phyloP scores from a whole-genome alignment of 2,329 filamentous ascomycete species.

The Fragosphaeria purpurea region DNA sequence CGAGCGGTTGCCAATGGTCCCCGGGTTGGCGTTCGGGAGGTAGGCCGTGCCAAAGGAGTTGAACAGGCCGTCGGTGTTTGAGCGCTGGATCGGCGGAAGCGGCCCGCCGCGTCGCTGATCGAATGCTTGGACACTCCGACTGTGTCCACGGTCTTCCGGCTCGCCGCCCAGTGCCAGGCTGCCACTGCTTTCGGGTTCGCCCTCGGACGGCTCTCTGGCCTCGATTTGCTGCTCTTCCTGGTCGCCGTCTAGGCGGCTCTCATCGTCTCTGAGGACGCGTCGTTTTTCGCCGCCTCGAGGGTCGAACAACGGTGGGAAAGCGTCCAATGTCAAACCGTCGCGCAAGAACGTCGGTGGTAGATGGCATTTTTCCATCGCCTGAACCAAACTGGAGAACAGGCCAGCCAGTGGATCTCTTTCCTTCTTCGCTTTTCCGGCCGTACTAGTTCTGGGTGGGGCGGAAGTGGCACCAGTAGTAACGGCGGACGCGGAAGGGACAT shows the following conservation, averaged over 20 bases:
- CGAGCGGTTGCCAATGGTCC: conserved; percentile 14
- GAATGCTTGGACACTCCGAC: conserved; percentile 39
- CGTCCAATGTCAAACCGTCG: conserved; percentile 16
- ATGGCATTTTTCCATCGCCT: conserved; percentile 26
- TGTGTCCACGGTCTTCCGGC: conserved; percentile 66
- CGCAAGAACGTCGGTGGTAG: conserved; percentile 20
- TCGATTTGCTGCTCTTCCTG: conserved; percentile 36
- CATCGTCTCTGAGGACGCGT: conserved; percentile 65
- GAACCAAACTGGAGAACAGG: conserved; percentile 27
- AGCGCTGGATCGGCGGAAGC: conserved; percentile 68
- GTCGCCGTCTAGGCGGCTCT: conserved; percentile 38
- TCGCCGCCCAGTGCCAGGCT: conserved; percentile 88
- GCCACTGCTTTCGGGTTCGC: conserved; percentile 67
- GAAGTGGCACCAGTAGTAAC: neutral
- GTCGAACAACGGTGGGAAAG: conserved; percentile 72
- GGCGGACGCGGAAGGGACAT: neutral
- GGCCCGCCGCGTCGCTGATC: conserved; percentile 56
- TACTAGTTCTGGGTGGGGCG: neutral
- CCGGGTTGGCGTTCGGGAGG: conserved; percentile 29
- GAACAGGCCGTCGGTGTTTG: conserved; percentile 42
- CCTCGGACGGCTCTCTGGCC: conserved; percentile 47
- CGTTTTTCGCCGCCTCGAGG: conserved; percentile 72
- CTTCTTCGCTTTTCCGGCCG: conserved; percentile 2
- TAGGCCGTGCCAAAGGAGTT: conserved; percentile 41
- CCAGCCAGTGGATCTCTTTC: conserved; percentile 12